phyloP scores from a whole-genome alignment of 257 asterid species.

The Scutellaria galericulata region DNA sequence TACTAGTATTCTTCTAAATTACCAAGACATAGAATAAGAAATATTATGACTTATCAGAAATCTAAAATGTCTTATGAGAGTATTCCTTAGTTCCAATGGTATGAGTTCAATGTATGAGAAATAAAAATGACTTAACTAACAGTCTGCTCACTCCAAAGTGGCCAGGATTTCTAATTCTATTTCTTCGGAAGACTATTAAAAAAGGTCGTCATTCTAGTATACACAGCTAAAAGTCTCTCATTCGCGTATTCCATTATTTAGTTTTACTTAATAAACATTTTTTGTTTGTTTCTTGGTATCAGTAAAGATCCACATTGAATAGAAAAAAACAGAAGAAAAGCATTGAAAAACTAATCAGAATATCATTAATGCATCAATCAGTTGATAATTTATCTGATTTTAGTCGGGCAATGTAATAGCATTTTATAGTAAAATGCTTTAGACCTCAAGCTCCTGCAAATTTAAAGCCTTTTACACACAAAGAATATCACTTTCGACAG shows the following conservation, averaged over 20 bases:
- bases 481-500: not conserved
- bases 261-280: constrained; percentile 2
- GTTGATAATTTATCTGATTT: not conserved
- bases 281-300: not conserved
- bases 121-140: not conserved
- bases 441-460: not conserved
- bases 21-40: not conserved
- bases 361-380: not conserved
- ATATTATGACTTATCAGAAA: too few species aligned
- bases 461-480: constrained; percentile 4
- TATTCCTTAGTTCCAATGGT: not conserved
- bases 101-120: too few species aligned
- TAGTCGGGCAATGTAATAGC: constrained; percentile 8
- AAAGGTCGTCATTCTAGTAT: not conserved
- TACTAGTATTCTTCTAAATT: constrained; percentile 16
- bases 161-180: not conserved
- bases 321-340: not conserved
- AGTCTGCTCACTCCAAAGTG: not conserved
- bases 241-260: constrained; percentile 12
- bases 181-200: not conserved
- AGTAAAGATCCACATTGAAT: constrained; percentile 8
- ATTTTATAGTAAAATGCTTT: constrained; percentile 9
- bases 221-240: constrained; percentile 7
- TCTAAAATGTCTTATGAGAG: too few species aligned
- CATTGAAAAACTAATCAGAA: not conserved